Evolutionary conservation across 2,329 filamentous ascomycete genomes (phyloP), one percentile per base, ranked within the genome.

Genomic region (Diaporthe sp.): DNA sequence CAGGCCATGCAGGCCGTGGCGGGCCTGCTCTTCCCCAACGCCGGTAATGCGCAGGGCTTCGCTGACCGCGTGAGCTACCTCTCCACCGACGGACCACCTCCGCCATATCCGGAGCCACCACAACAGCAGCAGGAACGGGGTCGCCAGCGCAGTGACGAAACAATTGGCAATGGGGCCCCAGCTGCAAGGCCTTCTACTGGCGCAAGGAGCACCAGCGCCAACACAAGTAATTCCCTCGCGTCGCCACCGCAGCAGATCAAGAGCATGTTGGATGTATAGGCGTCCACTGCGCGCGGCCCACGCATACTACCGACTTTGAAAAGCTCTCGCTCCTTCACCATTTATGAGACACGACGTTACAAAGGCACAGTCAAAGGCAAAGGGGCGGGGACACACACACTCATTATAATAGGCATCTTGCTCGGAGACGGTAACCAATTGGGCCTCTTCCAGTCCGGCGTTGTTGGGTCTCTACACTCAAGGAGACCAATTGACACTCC

Each of bases 261-360:
- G 79, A 91, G 90, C 79, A 92, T 92, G 90, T 78, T 92, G 78
- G 90, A 92, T 79, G 79, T 91, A 19, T 91, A 82, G 81, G 44
- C 13, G n/a, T 28, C 17, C 12, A 9, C 6, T 46, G 25, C 39
- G 6, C 39, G 6, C 17, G 19, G n/a, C 12, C 10, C 28, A n/a
- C 57, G 31, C 39, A 7, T 39, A 55, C 7, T 7, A 9, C 34
- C 37, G 1, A 10, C 22, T 25, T 28, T 15, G 22, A 62, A 68
- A 25, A 17, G 62, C 31, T 39, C 46, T 31, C 12, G 31, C 37
- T 17, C 22, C 3, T 34, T 55, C 58, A 44, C 34, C 51, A 39
- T 62, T 73, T 31, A 73, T 65, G 71, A 73, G 46, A 53, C 46
- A 73, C 55, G 71, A 72, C 37, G 42, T 17, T 53, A 28, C 22